Conservation (phyloP, 208 protist species). For the Leishmania arabica region DNA sequence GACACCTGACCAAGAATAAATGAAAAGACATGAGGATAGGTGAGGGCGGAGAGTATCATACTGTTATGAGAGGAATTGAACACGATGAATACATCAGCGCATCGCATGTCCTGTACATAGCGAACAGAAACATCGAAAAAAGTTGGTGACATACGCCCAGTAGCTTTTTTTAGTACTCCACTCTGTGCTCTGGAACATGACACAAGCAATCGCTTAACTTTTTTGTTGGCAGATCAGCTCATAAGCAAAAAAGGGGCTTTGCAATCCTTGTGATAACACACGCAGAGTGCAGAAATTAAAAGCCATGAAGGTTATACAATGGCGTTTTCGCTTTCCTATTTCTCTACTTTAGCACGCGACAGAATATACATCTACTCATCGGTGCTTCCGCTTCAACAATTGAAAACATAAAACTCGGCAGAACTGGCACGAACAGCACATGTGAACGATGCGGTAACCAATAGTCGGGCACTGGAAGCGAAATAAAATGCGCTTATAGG, state of each 20-base stretch:
- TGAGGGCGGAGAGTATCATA: background rate
- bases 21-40: background rate
- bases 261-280: background rate
- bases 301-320: background rate
- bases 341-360: background rate
- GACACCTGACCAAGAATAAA: background rate
- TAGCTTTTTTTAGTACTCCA: background rate
- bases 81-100: background rate
- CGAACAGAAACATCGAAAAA: too few relatives aligned
- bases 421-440: background rate
- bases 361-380: background rate
- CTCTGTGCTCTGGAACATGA: background rate
- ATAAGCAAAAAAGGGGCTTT: background rate
- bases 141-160: background rate
- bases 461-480: background rate
- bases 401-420: background rate
- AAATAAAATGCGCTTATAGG: background rate
- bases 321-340: background rate
- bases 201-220: background rate
- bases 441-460: background rate
- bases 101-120: background rate
- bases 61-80: background rate
- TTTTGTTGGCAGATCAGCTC: background rate
- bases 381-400: too few relatives aligned
- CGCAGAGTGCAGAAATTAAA: background rate